These are phyloP conservation scores for Colletotrichum limetticola DNA, from an alignment of 2,329 filamentous ascomycete species.

Conservation along the genomic window DNA sequence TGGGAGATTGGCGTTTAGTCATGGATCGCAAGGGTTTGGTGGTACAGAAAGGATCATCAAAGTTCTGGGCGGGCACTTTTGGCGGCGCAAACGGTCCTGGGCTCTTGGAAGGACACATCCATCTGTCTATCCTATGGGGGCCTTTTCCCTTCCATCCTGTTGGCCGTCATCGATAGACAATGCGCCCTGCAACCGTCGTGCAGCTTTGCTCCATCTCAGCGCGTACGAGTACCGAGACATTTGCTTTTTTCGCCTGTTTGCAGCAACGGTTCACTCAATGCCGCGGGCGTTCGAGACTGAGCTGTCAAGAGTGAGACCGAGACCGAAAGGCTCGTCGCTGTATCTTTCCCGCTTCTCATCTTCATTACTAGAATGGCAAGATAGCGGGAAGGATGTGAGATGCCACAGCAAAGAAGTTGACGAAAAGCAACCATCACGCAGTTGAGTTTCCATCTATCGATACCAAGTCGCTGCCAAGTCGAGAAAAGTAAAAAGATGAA, in stretches of 20 bases:
- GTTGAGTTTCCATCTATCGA: not conserved
- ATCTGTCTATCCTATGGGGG: not conserved
- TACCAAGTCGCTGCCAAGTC: not conserved
- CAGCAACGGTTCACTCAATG: not conserved
- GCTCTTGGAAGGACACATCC: not conserved
- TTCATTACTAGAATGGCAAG: not conserved
- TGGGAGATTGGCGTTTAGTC: slow-evolving; percentile 1
- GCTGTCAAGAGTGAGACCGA: not conserved
- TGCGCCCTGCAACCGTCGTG: not conserved
- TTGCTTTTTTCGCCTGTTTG: not conserved
- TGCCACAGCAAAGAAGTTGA: not conserved
- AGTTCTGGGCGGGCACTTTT: slow-evolving; percentile 1
- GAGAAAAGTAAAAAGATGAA: not conserved
- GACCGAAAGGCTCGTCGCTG: not conserved
- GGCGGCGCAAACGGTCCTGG: not conserved
- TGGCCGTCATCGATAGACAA: not conserved
- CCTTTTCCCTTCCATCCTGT: not conserved
- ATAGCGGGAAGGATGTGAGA: not conserved
- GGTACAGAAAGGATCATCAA: not conserved
- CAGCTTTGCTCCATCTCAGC: not conserved
- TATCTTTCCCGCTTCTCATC: not conserved
- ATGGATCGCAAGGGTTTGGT: not conserved
- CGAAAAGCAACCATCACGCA: not conserved
- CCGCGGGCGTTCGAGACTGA: not conserved
- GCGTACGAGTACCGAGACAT: slow-evolving; percentile 8